Conservation (phyloP, 495 filamentous ascomycete species). For the Aspergillus conjunctus region DNA sequence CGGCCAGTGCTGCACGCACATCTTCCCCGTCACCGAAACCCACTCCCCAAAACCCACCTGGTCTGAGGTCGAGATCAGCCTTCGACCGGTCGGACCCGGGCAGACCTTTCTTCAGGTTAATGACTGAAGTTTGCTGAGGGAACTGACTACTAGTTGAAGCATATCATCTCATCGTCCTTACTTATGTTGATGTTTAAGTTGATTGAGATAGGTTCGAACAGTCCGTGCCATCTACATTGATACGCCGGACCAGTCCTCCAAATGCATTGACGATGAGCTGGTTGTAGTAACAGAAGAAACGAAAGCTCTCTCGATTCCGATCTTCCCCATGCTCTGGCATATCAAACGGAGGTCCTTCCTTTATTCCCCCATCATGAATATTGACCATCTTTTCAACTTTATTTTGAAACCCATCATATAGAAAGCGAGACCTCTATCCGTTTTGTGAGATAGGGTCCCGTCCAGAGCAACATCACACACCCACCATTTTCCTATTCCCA, state of each 20-base stretch:
- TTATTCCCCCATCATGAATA: no score
- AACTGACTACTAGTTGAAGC: no score
- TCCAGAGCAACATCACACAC: neutral
- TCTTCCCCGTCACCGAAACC: slow-evolving; percentile 23
- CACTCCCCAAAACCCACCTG: slow-evolving; percentile 23
- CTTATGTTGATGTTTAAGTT: neutral
- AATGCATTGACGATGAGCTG: neutral
- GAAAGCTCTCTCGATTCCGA: neutral
- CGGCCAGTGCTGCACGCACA: slow-evolving; percentile 24
- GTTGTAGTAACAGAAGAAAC: slow-evolving; percentile 13
- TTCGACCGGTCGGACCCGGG: slow-evolving; percentile 15
- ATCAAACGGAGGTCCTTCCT: no score
- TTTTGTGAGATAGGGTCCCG: neutral
- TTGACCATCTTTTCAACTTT: no score
- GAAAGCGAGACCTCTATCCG: neutral
- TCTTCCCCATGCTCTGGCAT: no score
- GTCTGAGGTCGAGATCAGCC: slow-evolving; percentile 18
- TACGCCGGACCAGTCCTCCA: neutral
- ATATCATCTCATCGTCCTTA: no score
- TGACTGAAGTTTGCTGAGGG: no score
- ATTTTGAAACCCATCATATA: neutral
- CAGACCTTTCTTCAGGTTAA: neutral
- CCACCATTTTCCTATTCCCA: neutral
- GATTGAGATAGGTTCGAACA: slow-evolving; percentile 5
- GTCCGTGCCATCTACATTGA: neutral